Evolutionary conservation across 805 yeast genomes (phyloP).

Genomic region (Candida chauliodis): DNA sequence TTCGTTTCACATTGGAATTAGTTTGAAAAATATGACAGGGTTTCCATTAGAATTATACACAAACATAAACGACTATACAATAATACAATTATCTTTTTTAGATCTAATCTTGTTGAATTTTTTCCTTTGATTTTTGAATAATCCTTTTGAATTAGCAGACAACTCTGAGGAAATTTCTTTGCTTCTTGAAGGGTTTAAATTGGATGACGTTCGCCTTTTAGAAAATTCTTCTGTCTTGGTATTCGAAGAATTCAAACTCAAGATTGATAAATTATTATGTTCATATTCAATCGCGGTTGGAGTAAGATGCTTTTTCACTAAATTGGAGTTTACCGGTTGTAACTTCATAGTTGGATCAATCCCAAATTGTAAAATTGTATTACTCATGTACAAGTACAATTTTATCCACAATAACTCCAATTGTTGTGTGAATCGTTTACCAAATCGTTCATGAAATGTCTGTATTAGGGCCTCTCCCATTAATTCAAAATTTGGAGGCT

Average conservation of each 20-base stretch:
- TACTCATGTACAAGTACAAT: slow-evolving; percentile 64
- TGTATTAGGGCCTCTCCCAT: slow-evolving; percentile 72
- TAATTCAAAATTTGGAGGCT: slow-evolving; percentile 60
- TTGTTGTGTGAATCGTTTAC: slow-evolving; percentile 49
- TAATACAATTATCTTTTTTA: slow-evolving; percentile 28
- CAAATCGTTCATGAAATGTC: slow-evolving; percentile 66
- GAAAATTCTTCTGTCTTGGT: background rate
- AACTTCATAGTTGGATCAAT: slow-evolving; percentile 40
- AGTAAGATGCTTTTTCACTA: too few relatives aligned
- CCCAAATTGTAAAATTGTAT: slow-evolving; percentile 61
- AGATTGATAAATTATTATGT: background rate
- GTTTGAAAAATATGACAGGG: too few relatives aligned
- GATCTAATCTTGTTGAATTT: slow-evolving; percentile 13
- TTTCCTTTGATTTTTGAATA: slow-evolving; percentile 3
- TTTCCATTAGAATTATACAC: too few relatives aligned
- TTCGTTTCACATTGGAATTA: too few relatives aligned
- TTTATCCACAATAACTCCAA: slow-evolving; percentile 70
- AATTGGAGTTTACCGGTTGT: slow-evolving; percentile 2
- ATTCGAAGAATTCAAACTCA: background rate
- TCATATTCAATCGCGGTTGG: background rate
- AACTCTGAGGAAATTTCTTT: background rate
- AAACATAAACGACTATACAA: too few relatives aligned
- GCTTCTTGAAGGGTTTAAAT: background rate
- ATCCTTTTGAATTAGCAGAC: background rate
- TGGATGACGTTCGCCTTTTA: background rate